Base-by-base conservation (phyloP, 768 basidiomycete genomes). In the Phanerochaete carnosa region DNA sequence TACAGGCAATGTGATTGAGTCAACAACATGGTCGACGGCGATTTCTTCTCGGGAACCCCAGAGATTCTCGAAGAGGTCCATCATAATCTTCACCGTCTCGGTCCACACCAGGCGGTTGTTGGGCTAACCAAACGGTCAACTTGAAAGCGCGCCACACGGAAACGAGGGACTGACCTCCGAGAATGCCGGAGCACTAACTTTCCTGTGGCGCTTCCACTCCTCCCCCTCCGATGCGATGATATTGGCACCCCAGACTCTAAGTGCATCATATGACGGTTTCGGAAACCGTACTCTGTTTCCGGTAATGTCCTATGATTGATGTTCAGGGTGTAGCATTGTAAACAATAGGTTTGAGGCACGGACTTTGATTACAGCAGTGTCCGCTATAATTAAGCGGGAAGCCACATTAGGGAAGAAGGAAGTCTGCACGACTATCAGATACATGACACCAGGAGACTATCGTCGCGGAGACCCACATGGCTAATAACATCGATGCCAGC, bases 161-260 rank as follows among this genome's bases (percentile, higher is more conserved):
- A 9, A 30, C 1, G 51, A 25, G 65, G 64, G 74, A 59, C 77
- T 75, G 55, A 85, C 84, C 68, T 86, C 85, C 4, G 83, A 83
- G 69, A 88, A 88, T 0, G 84, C 80, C 19, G 86, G 85, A 0
- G 83, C 83, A 22, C 80, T 74, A 37, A 89, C 79, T 68, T 83
- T 86, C 51, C 86, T 73, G 62, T 85, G 85, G 33, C 80, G 79
- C 69, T 86, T 86, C 87, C 87, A 89, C 60, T 83, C 78, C 3
- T 83, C 80, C n/a, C 81, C 83, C 63, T 89, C 87, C 0, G 84
- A 83, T 1, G 77, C 80, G n/a, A 89, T 79, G 46, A 89, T 83
- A 62, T 89, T 90, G 7, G 66, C 66, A 3, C 88, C 87, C 66
- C 80, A 89, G 57, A 85, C 74, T 0, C 70, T 58, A 15, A 89